phyloP scores from a whole-genome alignment of 1,284 basidiomycete genomes.

The Irpex rosettiformis region DNA sequence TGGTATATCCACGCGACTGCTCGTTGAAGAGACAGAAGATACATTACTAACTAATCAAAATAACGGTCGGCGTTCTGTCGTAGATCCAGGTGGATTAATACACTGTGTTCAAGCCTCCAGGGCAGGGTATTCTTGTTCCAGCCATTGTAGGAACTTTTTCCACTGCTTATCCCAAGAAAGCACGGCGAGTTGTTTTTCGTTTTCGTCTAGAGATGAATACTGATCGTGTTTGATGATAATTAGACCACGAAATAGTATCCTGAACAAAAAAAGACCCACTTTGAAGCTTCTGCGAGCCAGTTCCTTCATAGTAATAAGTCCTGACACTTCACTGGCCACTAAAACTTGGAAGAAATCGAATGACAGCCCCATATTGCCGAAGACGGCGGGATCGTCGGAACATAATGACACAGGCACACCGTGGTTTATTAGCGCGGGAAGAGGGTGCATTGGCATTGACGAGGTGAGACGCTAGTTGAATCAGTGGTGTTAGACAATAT shows the following conservation, averaged over 20 bases:
- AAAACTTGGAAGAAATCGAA: conserved; percentile 74
- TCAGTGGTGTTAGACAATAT: not conserved
- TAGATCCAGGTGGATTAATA: not conserved
- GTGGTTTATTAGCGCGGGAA: conserved; percentile 64
- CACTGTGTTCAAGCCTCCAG: not conserved
- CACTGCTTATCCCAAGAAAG: conserved; percentile 51
- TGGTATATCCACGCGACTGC: too few species aligned
- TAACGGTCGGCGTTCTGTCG: not conserved
- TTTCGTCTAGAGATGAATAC: conserved; percentile 48
- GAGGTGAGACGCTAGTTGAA: conserved; percentile 55
- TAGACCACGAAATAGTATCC: not conserved
- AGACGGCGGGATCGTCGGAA: conserved; percentile 74
- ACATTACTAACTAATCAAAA: too few species aligned
- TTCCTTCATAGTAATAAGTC: conserved; percentile 54
- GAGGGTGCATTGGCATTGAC: conserved; percentile 73
- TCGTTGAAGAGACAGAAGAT: too few species aligned
- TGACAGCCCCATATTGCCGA: conserved; percentile 73
- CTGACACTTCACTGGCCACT: conserved; percentile 61
- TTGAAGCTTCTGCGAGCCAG: conserved; percentile 63
- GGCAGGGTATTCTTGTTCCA: conserved; percentile 22
- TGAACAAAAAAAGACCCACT: conserved; percentile 32
- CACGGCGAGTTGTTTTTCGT: conserved; percentile 46
- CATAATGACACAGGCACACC: conserved; percentile 67
- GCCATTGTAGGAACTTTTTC: conserved; percentile 45
- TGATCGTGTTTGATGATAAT: conserved; percentile 25